A percentile compares a stretch with the other conserved stretches of the same genome.
These are phyloP conservation scores for Cercospora brassicicola DNA, from an alignment of 2,329 filamentous ascomycete genomes.

Conservation along the genomic window DNA sequence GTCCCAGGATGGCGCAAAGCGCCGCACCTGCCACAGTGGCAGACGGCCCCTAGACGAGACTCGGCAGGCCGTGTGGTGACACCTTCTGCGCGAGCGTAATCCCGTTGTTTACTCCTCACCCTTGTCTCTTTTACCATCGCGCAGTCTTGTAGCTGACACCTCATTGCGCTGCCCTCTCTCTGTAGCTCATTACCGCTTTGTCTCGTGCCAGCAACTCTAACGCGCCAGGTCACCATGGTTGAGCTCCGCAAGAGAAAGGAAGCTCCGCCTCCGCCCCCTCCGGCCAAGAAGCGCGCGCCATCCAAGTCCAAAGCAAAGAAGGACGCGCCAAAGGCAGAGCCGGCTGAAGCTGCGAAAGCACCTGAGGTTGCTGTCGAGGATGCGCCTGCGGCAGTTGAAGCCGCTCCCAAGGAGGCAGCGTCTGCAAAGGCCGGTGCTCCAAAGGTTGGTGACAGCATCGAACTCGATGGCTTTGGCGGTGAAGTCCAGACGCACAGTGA, in stretches of 20 bases:
- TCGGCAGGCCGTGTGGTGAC: constrained; percentile 12
- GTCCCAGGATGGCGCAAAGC: constrained; percentile 15
- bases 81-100: neutral
- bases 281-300: constrained; percentile 47
- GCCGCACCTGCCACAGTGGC: constrained; percentile 9
- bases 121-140: neutral
- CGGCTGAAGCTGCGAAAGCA: constrained; percentile 35
- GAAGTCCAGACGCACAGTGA: constrained; percentile 86
- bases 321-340: constrained; percentile 38
- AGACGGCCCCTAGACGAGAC: constrained; percentile 9
- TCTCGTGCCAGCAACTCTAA: neutral
- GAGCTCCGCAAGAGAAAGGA: constrained; percentile 65
- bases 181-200: neutral
- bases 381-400: constrained; percentile 23
- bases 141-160: neutral
- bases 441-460: constrained; percentile 54
- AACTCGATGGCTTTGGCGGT: constrained; percentile 58
- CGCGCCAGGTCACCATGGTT: constrained; percentile 44
- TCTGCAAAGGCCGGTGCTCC: constrained; percentile 25
- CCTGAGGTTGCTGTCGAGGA: constrained; percentile 35
- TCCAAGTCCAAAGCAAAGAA: constrained; percentile 40
- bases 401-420: neutral
- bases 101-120: constrained; percentile 7
- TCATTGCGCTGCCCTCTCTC: neutral
- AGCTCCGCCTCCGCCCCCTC: constrained; percentile 49